Evolutionary conservation across 805 yeast genomes (phyloP).

Genomic region (Saturnispora quitensis): DNA sequence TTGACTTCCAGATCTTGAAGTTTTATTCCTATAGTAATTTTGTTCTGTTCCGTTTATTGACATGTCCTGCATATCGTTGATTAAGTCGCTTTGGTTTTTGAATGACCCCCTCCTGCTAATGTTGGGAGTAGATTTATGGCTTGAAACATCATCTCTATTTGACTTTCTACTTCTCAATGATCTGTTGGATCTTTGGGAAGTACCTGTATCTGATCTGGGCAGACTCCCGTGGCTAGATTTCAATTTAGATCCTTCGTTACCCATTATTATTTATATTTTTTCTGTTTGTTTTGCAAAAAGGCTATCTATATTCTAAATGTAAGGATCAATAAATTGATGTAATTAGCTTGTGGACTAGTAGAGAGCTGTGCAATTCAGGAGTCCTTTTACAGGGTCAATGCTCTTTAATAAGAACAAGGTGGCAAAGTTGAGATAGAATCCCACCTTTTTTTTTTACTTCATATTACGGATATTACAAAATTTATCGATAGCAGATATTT

Average conservation of each 20-base stretch:
- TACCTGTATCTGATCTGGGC: slow-evolving; percentile 25
- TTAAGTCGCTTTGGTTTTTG: slow-evolving; percentile 16
- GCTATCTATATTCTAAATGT: background rate
- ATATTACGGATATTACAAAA: background rate
- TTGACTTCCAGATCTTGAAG: background rate
- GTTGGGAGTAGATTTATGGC: slow-evolving; percentile 19
- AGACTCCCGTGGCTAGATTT: slow-evolving; percentile 19
- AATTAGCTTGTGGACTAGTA: background rate
- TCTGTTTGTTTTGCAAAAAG: background rate
- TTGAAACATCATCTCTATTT: slow-evolving; percentile 14
- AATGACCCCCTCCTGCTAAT: slow-evolving; percentile 22
- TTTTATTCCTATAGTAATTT: slow-evolving; percentile 18
- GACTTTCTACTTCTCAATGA: slow-evolving; percentile 25
- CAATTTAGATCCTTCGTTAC: slow-evolving; percentile 28
- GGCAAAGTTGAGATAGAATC: background rate
- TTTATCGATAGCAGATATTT: background rate
- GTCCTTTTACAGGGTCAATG: background rate
- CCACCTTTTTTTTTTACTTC: background rate
- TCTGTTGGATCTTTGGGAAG: slow-evolving; percentile 23
- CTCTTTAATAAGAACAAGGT: background rate
- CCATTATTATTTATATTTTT: slow-evolving; percentile 17
- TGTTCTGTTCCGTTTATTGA: slow-evolving; percentile 13
- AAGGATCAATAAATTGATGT: background rate
- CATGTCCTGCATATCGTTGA: slow-evolving; percentile 14
- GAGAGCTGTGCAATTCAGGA: background rate